phyloP scores from a whole-genome alignment of 2,329 filamentous ascomycete species.

The Xylaria sp. region DNA sequence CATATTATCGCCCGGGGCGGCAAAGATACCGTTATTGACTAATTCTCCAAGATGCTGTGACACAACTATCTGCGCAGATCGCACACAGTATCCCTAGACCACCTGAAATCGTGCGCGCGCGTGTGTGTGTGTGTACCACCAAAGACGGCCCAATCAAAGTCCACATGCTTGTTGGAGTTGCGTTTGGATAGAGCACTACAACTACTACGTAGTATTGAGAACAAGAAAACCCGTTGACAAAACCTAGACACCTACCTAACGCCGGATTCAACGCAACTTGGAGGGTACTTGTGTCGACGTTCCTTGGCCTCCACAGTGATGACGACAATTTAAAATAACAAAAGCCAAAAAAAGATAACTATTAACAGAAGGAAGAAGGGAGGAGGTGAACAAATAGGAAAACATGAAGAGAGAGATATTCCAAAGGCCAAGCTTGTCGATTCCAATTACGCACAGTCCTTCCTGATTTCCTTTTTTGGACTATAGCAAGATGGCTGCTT shows the following conservation, averaged over 20 bases:
- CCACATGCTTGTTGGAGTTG: constrained; percentile 14
- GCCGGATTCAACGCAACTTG: neutral
- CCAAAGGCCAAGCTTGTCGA: constrained; percentile 19
- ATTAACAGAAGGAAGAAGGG: neutral
- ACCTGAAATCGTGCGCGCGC: neutral
- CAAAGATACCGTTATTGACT: constrained; percentile 11
- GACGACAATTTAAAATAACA: neutral
- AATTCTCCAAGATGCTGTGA: constrained; percentile 25
- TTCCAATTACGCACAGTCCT: constrained; percentile 20
- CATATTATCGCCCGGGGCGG: constrained; percentile 21
- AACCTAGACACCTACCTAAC: no score
- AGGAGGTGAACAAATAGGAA: neutral
- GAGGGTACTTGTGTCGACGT: neutral
- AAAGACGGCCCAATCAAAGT: constrained; percentile 1
- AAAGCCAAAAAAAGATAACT: neutral
- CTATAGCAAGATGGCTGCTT: neutral
- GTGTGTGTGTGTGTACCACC: no score
- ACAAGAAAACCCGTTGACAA: neutral
- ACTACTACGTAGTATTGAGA: no score
- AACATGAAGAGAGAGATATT: neutral
- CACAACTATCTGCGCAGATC: constrained; percentile 19
- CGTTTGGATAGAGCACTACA: neutral
- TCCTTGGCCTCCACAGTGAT: neutral
- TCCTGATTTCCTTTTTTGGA: constrained; percentile 32
- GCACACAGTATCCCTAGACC: constrained; percentile 1